Conservation (phyloP, 345 rosid genomes). For the Aethionema arabicum region DNA sequence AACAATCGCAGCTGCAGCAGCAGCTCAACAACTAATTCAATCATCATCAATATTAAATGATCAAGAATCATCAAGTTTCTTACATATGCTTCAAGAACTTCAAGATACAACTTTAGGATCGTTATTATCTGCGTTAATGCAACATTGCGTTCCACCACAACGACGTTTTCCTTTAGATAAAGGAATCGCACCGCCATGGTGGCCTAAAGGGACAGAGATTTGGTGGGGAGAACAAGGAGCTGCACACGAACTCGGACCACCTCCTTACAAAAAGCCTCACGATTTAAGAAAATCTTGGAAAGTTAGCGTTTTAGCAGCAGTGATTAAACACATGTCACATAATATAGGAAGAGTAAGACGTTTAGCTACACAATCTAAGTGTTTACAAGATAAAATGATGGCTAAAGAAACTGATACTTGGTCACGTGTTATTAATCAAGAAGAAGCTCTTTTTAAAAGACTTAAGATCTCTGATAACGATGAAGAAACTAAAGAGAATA, state of each 20-base stretch:
- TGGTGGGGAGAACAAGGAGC: slow-evolving; percentile 74
- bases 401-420: slow-evolving; percentile 56
- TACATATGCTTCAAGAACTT: slow-evolving; percentile 51
- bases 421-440: slow-evolving; percentile 59
- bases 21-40: not conserved
- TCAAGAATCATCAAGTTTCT: slow-evolving; percentile 30
- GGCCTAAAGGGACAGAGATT: slow-evolving; percentile 57
- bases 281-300: slow-evolving; percentile 76
- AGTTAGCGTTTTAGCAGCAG: slow-evolving; percentile 57
- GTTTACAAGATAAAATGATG: slow-evolving; percentile 66
- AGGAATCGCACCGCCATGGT: slow-evolving; percentile 69
- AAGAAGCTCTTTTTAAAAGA: slow-evolving; percentile 43
- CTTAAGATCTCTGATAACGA: slow-evolving; percentile 40
- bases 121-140: slow-evolving; percentile 62
- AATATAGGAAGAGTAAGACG: slow-evolving; percentile 43
- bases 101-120: slow-evolving; percentile 71
- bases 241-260: slow-evolving; percentile 52
- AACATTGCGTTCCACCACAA: slow-evolving; percentile 61
- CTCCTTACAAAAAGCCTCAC: slow-evolving; percentile 67
- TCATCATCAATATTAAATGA: not conserved
- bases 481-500: slow-evolving; percentile 20
- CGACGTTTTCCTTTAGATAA: slow-evolving; percentile 55
- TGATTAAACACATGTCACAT: slow-evolving; percentile 61
- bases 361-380: slow-evolving; percentile 59
- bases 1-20: slow-evolving; percentile 32